A percentile compares a stretch with the other conserved stretches of the same genome.
These are phyloP conservation scores for Paraconiothyrium sp. DNA, from an alignment of 2,329 filamentous ascomycete species.

Conservation along the genomic window DNA sequence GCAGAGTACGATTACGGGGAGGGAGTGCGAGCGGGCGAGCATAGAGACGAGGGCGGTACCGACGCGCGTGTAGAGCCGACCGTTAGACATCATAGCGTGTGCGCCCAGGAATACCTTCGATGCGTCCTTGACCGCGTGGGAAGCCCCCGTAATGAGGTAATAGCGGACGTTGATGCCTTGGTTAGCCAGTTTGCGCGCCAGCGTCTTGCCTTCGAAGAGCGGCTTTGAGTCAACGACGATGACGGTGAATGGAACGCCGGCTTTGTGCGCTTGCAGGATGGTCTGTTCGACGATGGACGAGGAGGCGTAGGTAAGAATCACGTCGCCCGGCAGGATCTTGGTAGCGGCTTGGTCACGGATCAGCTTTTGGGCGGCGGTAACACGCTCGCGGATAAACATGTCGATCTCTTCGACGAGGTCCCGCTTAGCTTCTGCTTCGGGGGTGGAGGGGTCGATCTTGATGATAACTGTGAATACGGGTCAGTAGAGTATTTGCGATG, in stretches of 20 bases:
- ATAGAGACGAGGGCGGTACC: conserved; percentile 90
- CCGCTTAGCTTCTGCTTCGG: conserved; percentile 83
- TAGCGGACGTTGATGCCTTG: conserved; percentile 83
- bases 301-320: conserved; percentile 86
- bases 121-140: conserved; percentile 74
- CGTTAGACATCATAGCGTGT: conserved; percentile 96
- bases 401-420: conserved; percentile 84
- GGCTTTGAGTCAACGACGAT: conserved; percentile 83
- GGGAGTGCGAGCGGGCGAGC: conserved; percentile 76
- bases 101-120: conserved; percentile 82
- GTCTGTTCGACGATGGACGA: conserved; percentile 87
- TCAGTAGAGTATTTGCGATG: neutral
- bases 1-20: conserved; percentile 88
- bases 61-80: conserved; percentile 84
- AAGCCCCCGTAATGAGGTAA: conserved; percentile 79
- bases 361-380: conserved; percentile 85
- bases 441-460: conserved; percentile 85
- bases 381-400: conserved; percentile 87
- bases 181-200: conserved; percentile 75
- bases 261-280: conserved; percentile 73
- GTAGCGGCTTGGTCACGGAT: conserved; percentile 80
- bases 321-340: conserved; percentile 81
- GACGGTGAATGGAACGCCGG: conserved; percentile 81
- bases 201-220: conserved; percentile 73
- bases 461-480: conserved; percentile 70